These are phyloP conservation scores for grape (Vitis vinifera) DNA, from an alignment of 164 flowering plant genomes.

Conservation along the genomic window ASM3070453v1 NC_081808.1:15562501-15563000, in stretches of 20 bases:
- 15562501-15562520: slow-evolving; percentile 80
- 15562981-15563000: slow-evolving; percentile 8
- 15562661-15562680: slow-evolving; percentile 73
- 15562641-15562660: slow-evolving; percentile 62
- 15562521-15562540: slow-evolving; percentile 86
- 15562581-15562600: slow-evolving; percentile 98
- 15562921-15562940: slow-evolving; percentile 63
- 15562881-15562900: slow-evolving; percentile 54
- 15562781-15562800: not conserved
- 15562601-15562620: slow-evolving; percentile 71
- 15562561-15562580: slow-evolving; percentile 88
- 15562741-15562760: slow-evolving; percentile 48
- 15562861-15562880: slow-evolving; percentile 60
- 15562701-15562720: slow-evolving; percentile 77
- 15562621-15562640: slow-evolving; percentile 80
- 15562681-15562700: slow-evolving; percentile 69
- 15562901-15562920: slow-evolving; percentile 70
- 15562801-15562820: not conserved
- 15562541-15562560: slow-evolving; percentile 68
- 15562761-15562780: slow-evolving; percentile 1
- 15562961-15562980: slow-evolving; percentile 48
- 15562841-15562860: slow-evolving; percentile 45
- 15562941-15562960: slow-evolving; percentile 54
- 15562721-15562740: slow-evolving; percentile 78
- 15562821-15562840: slow-evolving; percentile 54